Evolutionary conservation across 1,139 yeast genomes (phyloP), one percentile per base, ranked within the genome.

Genomic region (Sporopachydermia cereana): DNA sequence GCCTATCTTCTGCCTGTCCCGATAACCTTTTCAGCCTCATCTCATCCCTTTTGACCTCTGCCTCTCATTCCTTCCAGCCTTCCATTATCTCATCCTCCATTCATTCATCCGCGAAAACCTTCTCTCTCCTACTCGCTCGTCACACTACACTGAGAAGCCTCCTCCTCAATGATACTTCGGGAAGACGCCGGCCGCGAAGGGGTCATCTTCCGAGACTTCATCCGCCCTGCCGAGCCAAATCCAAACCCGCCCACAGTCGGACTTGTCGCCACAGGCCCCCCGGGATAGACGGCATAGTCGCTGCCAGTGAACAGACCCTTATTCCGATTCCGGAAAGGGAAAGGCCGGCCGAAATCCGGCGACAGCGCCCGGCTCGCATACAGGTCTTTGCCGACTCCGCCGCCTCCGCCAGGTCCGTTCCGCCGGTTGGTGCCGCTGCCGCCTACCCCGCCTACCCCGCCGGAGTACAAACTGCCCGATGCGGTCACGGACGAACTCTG

Each of bases 111-210:
- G n/a, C n/a, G n/a, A n/a, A n/a, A n/a, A n/a, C n/a, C n/a, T n/a
- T n/a, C n/a, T n/a, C n/a, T n/a, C n/a, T n/a, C n/a, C n/a, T 34
- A 34, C 17, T 34, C 39, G 17, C 39, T 34, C 20, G n/a, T 34
- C 9, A 34, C 39, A 34, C 39, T 34, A 21, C 39, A 16, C 17
- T 12, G 12, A 12, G 39, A 34, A 34, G n/a, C 39, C 17, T 34
- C 39, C n/a, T 34, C 39, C 17, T 34, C 39, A 34, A 34, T 34
- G 17, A 34, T 34, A 21, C 39, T 34, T 9, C 22, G 5, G 39
- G 12, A 12, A 21, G 39, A 34, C 9, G 18, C 22, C 39, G 9
- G 39, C n/a, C 22, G 5, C 17, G 39, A 12, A n/a, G 22, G 9
- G 9, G 5, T 34, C 39, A 12, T 12, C 39, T 34, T 34, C 39